Conservation (phyloP, 345 rosid genomes). For the Gossypium anomalum region DNA sequence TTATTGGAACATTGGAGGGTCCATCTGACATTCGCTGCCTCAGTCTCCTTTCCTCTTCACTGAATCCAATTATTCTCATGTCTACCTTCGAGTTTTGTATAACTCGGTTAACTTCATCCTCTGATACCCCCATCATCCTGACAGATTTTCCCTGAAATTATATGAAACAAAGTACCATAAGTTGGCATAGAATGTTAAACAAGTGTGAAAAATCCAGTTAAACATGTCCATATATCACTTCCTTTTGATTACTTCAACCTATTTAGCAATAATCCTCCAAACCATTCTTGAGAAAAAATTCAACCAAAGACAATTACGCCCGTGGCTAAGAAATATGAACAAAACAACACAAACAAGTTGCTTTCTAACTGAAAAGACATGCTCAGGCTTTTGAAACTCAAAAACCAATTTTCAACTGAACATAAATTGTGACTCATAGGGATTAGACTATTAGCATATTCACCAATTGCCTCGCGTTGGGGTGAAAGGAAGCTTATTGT, state of each 20-base stretch:
- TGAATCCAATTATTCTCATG: constrained; percentile 81
- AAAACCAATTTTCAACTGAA: neutral
- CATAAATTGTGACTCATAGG: neutral
- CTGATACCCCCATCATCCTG: constrained; percentile 89
- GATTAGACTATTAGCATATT: neutral
- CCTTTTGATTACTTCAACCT: neutral
- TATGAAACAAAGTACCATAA: constrained; percentile 12
- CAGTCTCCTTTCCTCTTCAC: constrained; percentile 79
- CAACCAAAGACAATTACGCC: neutral
- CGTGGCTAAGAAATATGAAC: neutral
- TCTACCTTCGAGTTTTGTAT: constrained; percentile 45
- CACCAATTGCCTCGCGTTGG: neutral
- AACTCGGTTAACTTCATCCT: constrained; percentile 61
- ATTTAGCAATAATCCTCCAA: neutral
- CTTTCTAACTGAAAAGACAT: neutral
- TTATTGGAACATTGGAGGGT: constrained; percentile 26
- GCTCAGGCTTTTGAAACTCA: neutral
- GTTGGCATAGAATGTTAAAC: neutral
- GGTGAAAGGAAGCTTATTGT: neutral
- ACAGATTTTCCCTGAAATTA: constrained; percentile 57
- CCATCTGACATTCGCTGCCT: constrained; percentile 38
- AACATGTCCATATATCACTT: neutral
- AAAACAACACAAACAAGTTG: neutral
- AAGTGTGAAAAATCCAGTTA: neutral
- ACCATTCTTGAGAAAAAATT: neutral